Evolutionary conservation across 345 rosid species (phyloP), one percentile per base, ranked within the genome.

Genomic region (Populus davidiana): DNA sequence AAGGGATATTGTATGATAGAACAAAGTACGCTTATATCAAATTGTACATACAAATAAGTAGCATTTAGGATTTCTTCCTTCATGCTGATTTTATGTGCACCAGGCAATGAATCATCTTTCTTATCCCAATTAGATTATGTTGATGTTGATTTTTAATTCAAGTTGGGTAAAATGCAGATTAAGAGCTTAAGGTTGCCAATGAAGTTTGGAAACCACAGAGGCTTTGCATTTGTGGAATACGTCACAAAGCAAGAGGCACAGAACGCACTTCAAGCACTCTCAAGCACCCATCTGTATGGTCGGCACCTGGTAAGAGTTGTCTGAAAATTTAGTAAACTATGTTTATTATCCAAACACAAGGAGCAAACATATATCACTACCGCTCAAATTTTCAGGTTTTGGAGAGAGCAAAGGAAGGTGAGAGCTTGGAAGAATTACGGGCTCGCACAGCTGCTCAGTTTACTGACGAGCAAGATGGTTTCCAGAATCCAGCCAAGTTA

Each of bases 331-430:
- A 20, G 38, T 31, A 31, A 65, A 31, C 11, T 10, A n/a, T 8
- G 35, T 33, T 27, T 31, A 31, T 33, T 65, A 5, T 63, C 16
- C 25, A 61, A 65, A 13, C 56, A 67, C 10, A 43, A 31, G 35
- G 47, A 33, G 27, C 4, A 12, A n/a, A 62, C 54, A 8, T 63
- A 14, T 52, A 10, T 67, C 27, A 67, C 66, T 36, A 17, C 16
- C 2, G 23, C 41, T 20, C 62, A 47, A n/a, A 36, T 67, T 59
- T 67, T 72, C 79, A 96, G 98, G 91, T 94, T 72, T 77, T 92
- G 52, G 97, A 92, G 83, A 90, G 95, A 83, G 98, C 97, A 0
- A 91, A 94, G 68, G 97, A 96, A 87, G 95, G 95, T n/a, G 91
- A 87, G 87, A 93, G 86, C 83, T 79, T 93, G 86, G 96, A 93